Evolutionary conservation across 305 asterid species (phyloP).

Genomic region (Fraxinus sp.): DNA sequence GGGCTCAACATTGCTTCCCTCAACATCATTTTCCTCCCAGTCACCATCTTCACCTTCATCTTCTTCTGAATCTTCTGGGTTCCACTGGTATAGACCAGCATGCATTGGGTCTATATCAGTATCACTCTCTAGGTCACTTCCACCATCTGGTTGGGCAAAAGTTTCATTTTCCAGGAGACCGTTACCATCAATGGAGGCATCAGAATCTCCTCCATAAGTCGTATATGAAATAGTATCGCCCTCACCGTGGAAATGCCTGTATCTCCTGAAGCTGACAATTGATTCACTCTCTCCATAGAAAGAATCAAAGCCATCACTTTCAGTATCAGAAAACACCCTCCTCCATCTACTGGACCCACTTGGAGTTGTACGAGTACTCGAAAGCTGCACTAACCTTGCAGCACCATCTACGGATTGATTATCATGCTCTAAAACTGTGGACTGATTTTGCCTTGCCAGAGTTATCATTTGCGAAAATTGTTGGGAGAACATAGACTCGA

Average conservation of each 20-base stretch:
- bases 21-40: slow-evolving; percentile 62
- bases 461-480: slow-evolving; percentile 52
- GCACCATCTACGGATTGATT: slow-evolving; percentile 41
- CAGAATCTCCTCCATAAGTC: slow-evolving; percentile 68
- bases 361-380: slow-evolving; percentile 58
- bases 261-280: slow-evolving; percentile 61
- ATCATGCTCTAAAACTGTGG: slow-evolving; percentile 39
- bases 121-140: slow-evolving; percentile 61
- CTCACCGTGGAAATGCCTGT: slow-evolving; percentile 51
- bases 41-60: slow-evolving; percentile 35
- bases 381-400: slow-evolving; percentile 32
- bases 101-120: slow-evolving; percentile 94
- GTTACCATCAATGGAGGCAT: slow-evolving; percentile 60
- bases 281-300: slow-evolving; percentile 72
- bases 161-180: slow-evolving; percentile 41
- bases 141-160: slow-evolving; percentile 42
- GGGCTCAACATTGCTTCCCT: slow-evolving; percentile 34
- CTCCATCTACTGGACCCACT: slow-evolving; percentile 69
- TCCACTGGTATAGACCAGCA: slow-evolving; percentile 74
- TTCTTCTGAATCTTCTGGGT: slow-evolving; percentile 60
- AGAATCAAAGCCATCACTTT: slow-evolving; percentile 83
- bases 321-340: slow-evolving; percentile 66
- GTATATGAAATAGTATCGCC: slow-evolving; percentile 56
- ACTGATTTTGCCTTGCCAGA: slow-evolving; percentile 55
- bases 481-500: slow-evolving; percentile 57